Base-by-base conservation (phyloP, 305 asterid species). In the Fraxinus velutina region DNA sequence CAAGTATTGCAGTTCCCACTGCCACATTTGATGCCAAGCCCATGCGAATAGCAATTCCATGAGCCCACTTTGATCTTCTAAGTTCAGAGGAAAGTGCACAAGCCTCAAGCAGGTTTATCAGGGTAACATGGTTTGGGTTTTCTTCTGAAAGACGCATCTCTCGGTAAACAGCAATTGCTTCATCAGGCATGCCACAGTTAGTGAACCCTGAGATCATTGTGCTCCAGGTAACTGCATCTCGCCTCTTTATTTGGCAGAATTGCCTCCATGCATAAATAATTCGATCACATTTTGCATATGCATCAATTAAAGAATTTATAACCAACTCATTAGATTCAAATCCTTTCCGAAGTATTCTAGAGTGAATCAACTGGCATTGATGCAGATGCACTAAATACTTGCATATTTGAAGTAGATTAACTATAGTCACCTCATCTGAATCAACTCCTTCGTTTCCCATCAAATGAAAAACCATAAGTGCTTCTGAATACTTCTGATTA, bases 121-220 rank as follows among this genome's bases (percentile, higher is more conserved):
- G 76, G 50, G 97, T 90, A n/a, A 92, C 83, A 1, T 81, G 73
- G 77, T 89, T 92, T 22, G 93, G 92, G 74, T 81, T 81, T 75
- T 83, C 82, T 9, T 78, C 83, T 33, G 83, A 84, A 83, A 78
- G 75, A 21, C 21, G 86, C 97, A 93, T 92, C 68, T 87, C 89
- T 73, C 79, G 80, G 80, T 90, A 95, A 47, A 91, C 87, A 79
- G 84, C 79, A 85, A 92, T 87, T 34, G 98, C 97, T 86, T 90
- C 94, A 80, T 89, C 92, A 7, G 97, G 97, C 91, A 95, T 85
- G 82, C 95, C 92, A 78, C 95, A 88, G 82, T 80, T 86, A 60
- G 92, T 87, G 89, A 93, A 93, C 75, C 92, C 97, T 19, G 98
- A 90, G 82, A 95, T 93, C 97, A 95, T 95, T 77, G 98, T 90